Evolutionary conservation across 2,329 filamentous ascomycete species (phyloP).

Genomic region (Pyrenophora graminea): DNA sequence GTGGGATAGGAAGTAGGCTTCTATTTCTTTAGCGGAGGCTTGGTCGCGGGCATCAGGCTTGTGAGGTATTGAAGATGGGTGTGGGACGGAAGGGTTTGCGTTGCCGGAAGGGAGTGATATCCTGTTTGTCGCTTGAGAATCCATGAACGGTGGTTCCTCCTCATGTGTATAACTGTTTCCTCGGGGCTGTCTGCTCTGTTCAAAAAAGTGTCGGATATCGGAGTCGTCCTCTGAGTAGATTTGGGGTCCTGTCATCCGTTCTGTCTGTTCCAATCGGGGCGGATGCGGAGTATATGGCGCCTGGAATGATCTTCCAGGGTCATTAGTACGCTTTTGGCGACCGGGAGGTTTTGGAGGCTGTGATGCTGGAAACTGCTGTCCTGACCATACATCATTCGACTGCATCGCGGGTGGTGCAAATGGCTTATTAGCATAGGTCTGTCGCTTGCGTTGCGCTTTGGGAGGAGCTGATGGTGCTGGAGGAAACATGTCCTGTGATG

Average conservation of each 20-base stretch:
- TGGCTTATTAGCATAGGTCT: conserved; percentile 28
- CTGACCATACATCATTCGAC: conserved; percentile 27
- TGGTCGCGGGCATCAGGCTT: background rate
- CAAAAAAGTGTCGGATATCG: conserved; percentile 37
- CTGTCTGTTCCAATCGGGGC: background rate
- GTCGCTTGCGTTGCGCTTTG: conserved; percentile 4
- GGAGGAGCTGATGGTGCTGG: background rate
- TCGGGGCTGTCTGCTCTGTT: background rate
- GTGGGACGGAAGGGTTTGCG: background rate
- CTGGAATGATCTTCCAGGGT: background rate
- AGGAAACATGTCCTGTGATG: background rate
- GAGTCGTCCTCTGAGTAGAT: conserved; percentile 18
- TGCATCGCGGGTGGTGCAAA: conserved; percentile 31
- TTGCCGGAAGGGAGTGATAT: conserved; percentile 7
- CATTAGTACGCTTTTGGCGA: conserved; percentile 6
- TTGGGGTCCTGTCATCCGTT: background rate
- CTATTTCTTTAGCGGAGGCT: background rate
- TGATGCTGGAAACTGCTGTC: conserved; percentile 17
- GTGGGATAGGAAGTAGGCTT: conserved; percentile 6
- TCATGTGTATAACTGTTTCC: background rate
- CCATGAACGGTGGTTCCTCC: background rate
- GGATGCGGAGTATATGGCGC: background rate
- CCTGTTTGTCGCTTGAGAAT: background rate
- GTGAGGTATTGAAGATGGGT: background rate
- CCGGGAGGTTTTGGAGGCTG: background rate